These are phyloP conservation scores for Penicillium verhagenii DNA, from an alignment of 495 filamentous ascomycete species.

Conservation along the genomic window DNA sequence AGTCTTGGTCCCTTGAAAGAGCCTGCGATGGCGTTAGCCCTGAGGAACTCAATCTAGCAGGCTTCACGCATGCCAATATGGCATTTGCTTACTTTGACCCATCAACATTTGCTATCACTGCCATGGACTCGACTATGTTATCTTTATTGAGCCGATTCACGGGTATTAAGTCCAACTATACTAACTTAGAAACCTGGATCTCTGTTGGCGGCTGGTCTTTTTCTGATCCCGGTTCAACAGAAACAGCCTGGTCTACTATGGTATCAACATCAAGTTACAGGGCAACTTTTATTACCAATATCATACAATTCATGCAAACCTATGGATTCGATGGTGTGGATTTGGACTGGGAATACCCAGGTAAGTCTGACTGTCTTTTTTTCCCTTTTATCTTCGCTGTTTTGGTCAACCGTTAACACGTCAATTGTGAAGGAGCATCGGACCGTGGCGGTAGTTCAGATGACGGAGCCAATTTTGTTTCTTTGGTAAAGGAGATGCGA, in stretches of 20 bases:
- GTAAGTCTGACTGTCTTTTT: conserved; percentile 26
- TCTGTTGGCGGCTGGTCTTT: conserved; percentile 45
- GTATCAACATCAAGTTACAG: conserved; percentile 27
- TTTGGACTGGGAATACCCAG: conserved; percentile 60
- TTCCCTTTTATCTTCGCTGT: too few species aligned
- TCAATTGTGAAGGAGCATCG: conserved; percentile 12
- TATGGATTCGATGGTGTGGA: conserved; percentile 58
- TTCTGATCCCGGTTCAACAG: conserved; percentile 15
- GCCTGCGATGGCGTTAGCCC: conserved; percentile 5
- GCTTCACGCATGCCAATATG: conserved; percentile 44
- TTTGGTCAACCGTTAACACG: too few species aligned
- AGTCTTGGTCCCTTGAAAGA: conserved; percentile 1
- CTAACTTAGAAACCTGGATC: conserved; percentile 37
- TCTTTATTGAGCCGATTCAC: conserved; percentile 26
- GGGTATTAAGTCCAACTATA: conserved; percentile 28
- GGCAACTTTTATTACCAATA: conserved; percentile 42
- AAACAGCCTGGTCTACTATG: conserved; percentile 6
- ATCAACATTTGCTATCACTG: conserved; percentile 25
- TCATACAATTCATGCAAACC: conserved; percentile 39
- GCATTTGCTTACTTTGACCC: conserved; percentile 36
- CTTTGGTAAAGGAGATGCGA: conserved; percentile 43
- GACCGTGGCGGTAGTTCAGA: conserved; percentile 26
- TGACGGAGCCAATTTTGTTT: conserved; percentile 33
- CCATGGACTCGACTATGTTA: background rate
- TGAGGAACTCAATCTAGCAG: conserved; percentile 4